These are phyloP conservation scores for Aspergillus alliaceus DNA, from an alignment of 2,329 filamentous ascomycete species.

Conservation along the genomic window DNA sequence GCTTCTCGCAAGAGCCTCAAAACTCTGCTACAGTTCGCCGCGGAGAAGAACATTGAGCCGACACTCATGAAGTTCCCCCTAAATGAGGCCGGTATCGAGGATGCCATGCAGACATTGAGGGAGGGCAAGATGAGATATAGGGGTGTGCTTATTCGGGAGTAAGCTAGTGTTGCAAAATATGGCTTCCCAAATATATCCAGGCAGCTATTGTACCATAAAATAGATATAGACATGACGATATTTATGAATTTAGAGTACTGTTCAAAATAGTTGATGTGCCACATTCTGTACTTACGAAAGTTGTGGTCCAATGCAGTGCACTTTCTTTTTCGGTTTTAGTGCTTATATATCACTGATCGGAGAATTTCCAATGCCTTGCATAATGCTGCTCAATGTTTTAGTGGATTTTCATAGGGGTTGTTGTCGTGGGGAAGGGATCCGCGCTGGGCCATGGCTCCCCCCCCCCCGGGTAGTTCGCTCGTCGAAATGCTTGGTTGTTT, in stretches of 20 bases:
- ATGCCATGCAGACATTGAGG: slow-evolving; percentile 48
- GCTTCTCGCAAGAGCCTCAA: slow-evolving; percentile 63
- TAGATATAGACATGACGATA: neutral
- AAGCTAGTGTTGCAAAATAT: neutral
- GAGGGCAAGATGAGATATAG: slow-evolving; percentile 49
- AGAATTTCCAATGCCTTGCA: too few species aligned
- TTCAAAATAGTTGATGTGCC: too few species aligned
- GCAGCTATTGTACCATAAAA: neutral
- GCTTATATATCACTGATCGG: too few species aligned
- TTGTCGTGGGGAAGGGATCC: too few species aligned
- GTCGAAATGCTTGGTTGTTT: too few species aligned
- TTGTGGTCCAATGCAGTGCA: too few species aligned
- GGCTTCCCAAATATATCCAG: neutral
- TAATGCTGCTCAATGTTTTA: too few species aligned
- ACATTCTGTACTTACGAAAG: too few species aligned
- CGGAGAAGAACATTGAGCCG: slow-evolving; percentile 60
- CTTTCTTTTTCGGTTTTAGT: too few species aligned
- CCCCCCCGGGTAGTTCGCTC: too few species aligned
- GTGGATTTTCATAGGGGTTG: too few species aligned
- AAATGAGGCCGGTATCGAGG: slow-evolving; percentile 47
- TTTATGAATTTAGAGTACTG: neutral
- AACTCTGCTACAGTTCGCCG: slow-evolving; percentile 65
- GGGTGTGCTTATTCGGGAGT: slow-evolving; percentile 41
- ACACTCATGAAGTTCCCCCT: slow-evolving; percentile 65
- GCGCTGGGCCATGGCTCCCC: too few species aligned